These are phyloP conservation scores for Thraustochytrium aureum DNA, from an alignment of 352 stramenopile genomes.

Conservation along the genomic window DNA sequence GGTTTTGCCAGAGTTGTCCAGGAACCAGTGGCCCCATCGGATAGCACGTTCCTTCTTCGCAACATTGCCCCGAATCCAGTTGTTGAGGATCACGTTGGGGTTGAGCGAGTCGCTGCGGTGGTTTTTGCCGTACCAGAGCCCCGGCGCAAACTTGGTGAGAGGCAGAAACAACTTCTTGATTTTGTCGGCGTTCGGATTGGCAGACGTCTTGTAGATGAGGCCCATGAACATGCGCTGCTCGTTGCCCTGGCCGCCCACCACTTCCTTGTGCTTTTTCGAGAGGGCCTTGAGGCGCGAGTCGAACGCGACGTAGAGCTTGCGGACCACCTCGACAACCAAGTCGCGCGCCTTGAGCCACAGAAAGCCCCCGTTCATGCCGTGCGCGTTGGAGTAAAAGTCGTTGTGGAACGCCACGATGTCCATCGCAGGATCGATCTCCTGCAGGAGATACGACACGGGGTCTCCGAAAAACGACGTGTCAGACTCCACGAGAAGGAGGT, in stretches of 20 bases:
- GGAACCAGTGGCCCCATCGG: neutral
- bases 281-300: neutral
- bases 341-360: neutral
- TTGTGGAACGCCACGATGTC: constrained; percentile 6
- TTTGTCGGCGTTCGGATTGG: neutral
- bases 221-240: neutral
- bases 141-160: neutral
- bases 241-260: neutral
- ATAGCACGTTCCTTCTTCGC: neutral
- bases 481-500: neutral
- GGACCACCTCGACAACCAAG: neutral
- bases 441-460: neutral
- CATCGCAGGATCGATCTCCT: neutral
- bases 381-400: neutral
- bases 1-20: neutral
- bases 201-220: neutral
- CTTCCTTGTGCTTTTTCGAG: neutral
- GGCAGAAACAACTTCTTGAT: neutral
- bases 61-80: neutral
- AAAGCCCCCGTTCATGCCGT: constrained; percentile 12
- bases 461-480: neutral
- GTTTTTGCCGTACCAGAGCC: neutral
- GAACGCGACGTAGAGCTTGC: neutral
- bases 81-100: constrained; percentile 5
- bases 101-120: neutral